These are phyloP conservation scores for Drechslerella coelobrocha DNA, from an alignment of 2,329 filamentous ascomycete genomes.

Conservation along the genomic window DNA sequence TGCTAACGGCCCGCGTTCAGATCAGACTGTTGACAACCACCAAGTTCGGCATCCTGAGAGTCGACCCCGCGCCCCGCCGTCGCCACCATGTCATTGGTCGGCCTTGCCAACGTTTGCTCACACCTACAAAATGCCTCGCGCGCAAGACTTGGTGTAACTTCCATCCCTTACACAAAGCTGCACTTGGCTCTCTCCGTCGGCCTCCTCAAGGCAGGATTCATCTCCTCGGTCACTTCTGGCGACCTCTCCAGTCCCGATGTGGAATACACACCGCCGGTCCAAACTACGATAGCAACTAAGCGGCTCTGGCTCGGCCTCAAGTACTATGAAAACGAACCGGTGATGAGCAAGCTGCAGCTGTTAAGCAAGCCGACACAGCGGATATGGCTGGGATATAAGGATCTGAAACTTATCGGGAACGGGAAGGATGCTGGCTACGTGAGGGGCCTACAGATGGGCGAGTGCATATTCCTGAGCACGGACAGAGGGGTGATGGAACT, in stretches of 20 bases:
- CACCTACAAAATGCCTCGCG: conserved; percentile 88
- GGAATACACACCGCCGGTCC: conserved; percentile 68
- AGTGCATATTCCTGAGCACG: conserved; percentile 81
- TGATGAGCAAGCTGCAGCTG: conserved; percentile 71
- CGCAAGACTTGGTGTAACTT: conserved; percentile 83
- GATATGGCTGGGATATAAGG: conserved; percentile 69
- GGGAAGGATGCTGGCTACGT: conserved; percentile 73
- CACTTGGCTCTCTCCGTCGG: conserved; percentile 78
- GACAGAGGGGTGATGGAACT: conserved; percentile 79
- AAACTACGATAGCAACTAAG: conserved; percentile 73
- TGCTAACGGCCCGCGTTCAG: too few species aligned
- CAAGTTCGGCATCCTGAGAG: too few species aligned
- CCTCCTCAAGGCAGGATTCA: conserved; percentile 81
- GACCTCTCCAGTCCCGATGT: conserved; percentile 65
- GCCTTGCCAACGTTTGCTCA: conserved; percentile 81
- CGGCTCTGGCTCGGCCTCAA: conserved; percentile 89
- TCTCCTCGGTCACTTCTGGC: conserved; percentile 76
- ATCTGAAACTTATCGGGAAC: conserved; percentile 70
- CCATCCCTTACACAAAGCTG: conserved; percentile 78
- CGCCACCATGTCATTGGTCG: conserved; percentile 71
- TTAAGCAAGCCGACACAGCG: conserved; percentile 77
- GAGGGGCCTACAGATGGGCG: conserved; percentile 77
- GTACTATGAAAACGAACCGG: conserved; percentile 83
- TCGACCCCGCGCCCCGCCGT: not conserved
- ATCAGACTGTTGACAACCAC: too few species aligned